A percentile compares a stretch with the other conserved stretches of the same genome.
Conservation (phyloP, 495 filamentous ascomycete genomes). For the Trichoderma asperelloides region DNA sequence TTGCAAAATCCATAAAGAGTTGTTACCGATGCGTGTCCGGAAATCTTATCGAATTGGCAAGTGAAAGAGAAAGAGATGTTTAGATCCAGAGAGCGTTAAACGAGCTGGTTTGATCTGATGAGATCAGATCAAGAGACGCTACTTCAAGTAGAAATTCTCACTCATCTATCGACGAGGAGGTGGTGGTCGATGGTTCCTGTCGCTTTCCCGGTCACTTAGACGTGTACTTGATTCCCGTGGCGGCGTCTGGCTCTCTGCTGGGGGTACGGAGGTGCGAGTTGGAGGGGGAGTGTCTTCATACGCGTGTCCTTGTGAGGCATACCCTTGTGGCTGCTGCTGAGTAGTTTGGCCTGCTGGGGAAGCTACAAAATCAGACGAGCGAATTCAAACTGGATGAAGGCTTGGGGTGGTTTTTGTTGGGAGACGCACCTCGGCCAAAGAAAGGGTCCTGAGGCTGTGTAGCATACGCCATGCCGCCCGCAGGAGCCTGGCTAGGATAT, state of each 20-base stretch:
- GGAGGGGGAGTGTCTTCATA: conserved; percentile 27
- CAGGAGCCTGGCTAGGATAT: conserved; percentile 25
- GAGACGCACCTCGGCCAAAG: conserved; percentile 45
- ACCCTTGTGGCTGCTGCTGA: conserved; percentile 19
- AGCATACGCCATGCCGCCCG: conserved; percentile 21
- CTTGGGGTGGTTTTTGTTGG: conserved; percentile 23
- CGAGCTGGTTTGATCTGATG: background rate
- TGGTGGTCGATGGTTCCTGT: conserved; percentile 26
- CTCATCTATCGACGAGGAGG: conserved; percentile 5
- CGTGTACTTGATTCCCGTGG: conserved; percentile 14
- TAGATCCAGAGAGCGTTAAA: background rate
- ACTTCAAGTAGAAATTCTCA: background rate
- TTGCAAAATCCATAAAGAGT: background rate
- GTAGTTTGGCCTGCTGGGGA: conserved; percentile 39
- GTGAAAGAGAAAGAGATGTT: background rate
- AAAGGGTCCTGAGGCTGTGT: conserved; percentile 36
- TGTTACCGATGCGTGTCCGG: background rate
- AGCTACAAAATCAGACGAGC: conserved; percentile 43
- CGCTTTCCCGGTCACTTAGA: conserved; percentile 30
- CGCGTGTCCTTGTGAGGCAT: conserved; percentile 24
- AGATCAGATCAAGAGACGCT: background rate
- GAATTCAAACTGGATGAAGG: conserved; percentile 11
- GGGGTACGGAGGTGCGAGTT: conserved; percentile 20
- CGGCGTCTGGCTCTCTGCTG: conserved; percentile 21
- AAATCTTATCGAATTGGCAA: background rate